Evolutionary conservation across 345 rosid genomes (phyloP).

Genomic region (Iberis pinnata): DNA sequence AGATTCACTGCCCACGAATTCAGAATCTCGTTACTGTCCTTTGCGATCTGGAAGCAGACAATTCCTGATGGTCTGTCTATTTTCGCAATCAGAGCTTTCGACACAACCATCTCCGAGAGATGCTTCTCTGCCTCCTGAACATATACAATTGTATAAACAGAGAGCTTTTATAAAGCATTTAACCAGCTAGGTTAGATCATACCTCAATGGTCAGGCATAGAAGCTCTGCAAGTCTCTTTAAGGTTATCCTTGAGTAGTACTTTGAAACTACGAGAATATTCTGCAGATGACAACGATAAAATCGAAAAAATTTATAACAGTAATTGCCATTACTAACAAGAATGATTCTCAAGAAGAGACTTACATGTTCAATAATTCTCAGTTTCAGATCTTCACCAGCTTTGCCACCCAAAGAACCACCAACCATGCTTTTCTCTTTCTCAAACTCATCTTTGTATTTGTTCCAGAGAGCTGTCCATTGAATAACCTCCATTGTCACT

Average conservation of each 20-base stretch:
- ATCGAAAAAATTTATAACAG: neutral
- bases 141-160: neutral
- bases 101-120: conserved; percentile 97
- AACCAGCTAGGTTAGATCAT: neutral
- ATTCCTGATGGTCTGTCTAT: conserved; percentile 89
- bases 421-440: conserved; percentile 69
- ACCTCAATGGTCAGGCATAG: conserved; percentile 82
- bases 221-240: conserved; percentile 84
- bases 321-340: neutral
- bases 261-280: conserved; percentile 93
- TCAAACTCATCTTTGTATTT: conserved; percentile 78
- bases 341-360: neutral
- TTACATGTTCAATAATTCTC: conserved; percentile 92
- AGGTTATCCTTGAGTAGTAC: conserved; percentile 81
- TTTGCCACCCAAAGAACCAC: conserved; percentile 83
- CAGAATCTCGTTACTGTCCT: conserved; percentile 92
- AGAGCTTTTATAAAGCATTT: neutral
- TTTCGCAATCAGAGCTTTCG: conserved; percentile 85
- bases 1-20: conserved; percentile 85
- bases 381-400: conserved; percentile 90
- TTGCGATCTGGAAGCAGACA: conserved; percentile 73
- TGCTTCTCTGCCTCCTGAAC: conserved; percentile 95
- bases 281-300: conserved; percentile 38
- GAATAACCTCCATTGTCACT: conserved; percentile 97
- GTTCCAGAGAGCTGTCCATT: conserved; percentile 94